A percentile compares a stretch with the other conserved stretches of the same genome.
These are phyloP conservation scores for Umbelopsis vinacea DNA, from an alignment of 192 early-diverging fungal species.

Conservation along the genomic window DNA sequence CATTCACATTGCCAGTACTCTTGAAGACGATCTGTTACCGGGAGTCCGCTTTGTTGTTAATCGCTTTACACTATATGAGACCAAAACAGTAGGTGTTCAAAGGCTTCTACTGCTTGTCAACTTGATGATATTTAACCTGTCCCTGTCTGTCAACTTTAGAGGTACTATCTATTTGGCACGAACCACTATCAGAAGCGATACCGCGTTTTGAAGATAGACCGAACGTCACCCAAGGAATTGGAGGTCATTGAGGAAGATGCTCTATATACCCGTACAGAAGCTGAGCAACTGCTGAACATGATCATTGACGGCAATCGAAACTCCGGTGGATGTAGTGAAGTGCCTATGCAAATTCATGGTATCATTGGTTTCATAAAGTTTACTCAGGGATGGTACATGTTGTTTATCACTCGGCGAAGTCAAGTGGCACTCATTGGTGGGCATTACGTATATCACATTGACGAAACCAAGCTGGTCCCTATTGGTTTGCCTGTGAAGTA, in stretches of 20 bases:
- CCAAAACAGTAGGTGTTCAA: slow-evolving; percentile 63
- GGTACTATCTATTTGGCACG: slow-evolving; percentile 85
- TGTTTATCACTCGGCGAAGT: slow-evolving; percentile 78
- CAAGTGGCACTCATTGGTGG: slow-evolving; percentile 93
- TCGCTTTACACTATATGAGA: slow-evolving; percentile 88
- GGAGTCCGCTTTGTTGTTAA: slow-evolving; percentile 56
- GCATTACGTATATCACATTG: slow-evolving; percentile 95
- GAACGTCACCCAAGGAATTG: slow-evolving; percentile 70
- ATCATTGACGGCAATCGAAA: slow-evolving; percentile 78
- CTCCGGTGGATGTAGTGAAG: slow-evolving; percentile 74
- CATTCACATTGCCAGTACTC: background rate
- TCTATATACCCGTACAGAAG: slow-evolving; percentile 73
- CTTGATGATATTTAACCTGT: background rate
- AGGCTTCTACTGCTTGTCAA: background rate
- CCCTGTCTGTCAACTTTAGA: slow-evolving; percentile 45
- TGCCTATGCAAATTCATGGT: slow-evolving; percentile 67
- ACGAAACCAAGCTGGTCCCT: slow-evolving; percentile 80
- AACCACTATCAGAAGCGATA: slow-evolving; percentile 76
- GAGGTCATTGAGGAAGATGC: slow-evolving; percentile 80
- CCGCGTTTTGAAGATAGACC: slow-evolving; percentile 88
- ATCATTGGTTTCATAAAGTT: slow-evolving; percentile 91
- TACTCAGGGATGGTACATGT: slow-evolving; percentile 92
- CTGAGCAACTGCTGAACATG: slow-evolving; percentile 72
- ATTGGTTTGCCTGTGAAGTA: slow-evolving; percentile 66
- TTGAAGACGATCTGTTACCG: slow-evolving; percentile 20